phyloP scores from a whole-genome alignment of 75 land plant species.

The Azolla pinnata region DNA sequence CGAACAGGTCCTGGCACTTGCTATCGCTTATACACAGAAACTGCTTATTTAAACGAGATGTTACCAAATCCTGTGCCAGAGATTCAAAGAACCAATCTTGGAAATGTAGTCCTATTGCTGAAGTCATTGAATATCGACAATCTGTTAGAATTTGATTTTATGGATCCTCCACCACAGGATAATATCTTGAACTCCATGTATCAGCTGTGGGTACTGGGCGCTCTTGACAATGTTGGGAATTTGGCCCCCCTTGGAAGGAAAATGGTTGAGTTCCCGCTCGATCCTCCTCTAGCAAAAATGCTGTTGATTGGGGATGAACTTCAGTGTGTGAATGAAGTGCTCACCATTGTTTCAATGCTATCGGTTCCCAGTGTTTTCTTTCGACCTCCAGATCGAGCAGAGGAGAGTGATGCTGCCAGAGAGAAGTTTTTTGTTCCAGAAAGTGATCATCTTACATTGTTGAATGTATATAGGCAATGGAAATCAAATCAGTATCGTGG shows the following conservation, averaged over 20 bases:
- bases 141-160: conserved; percentile 90
- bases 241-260: conserved; percentile 84
- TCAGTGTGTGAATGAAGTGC: conserved; percentile 73
- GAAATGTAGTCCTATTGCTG: conserved; percentile 81
- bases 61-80: conserved; percentile 91
- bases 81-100: conserved; percentile 92
- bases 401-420: conserved; percentile 97
- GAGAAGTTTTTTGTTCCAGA: conserved; percentile 98
- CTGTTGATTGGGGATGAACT: conserved; percentile 79
- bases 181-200: conserved; percentile 98
- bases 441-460: conserved; percentile 87
- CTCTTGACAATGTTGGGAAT: conserved; percentile 80
- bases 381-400: conserved; percentile 86
- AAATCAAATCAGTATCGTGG: conserved; percentile 72
- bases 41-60: conserved; percentile 90
- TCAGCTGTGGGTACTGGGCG: conserved; percentile 97
- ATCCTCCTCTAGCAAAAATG: conserved; percentile 97
- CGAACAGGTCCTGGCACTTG: conserved; percentile 98
- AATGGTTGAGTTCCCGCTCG: conserved; percentile 98
- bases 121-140: conserved; percentile 88
- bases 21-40: conserved; percentile 88
- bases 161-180: conserved; percentile 99
- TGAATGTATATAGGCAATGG: conserved; percentile 90
- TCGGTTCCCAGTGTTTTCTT: conserved; percentile 98
- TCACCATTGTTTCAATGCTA: conserved; percentile 94